Evolutionary conservation across 2,329 filamentous ascomycete species (phyloP).

Genomic region (Sarocladium kiliense): DNA sequence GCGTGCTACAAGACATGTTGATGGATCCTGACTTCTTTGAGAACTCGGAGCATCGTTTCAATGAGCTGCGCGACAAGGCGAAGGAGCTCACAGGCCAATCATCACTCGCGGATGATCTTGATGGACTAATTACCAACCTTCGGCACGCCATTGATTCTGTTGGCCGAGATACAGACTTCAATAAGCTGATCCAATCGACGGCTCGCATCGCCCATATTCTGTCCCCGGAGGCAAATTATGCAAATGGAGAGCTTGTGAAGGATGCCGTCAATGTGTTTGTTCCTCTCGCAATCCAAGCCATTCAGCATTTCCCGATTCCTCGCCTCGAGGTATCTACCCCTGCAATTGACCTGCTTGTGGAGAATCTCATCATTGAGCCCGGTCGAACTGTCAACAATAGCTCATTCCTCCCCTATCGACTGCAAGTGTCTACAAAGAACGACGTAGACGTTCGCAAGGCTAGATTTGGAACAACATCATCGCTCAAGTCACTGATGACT

Average conservation of each 20-base stretch:
- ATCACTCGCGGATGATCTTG: constrained; percentile 65
- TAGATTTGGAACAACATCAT: constrained; percentile 54
- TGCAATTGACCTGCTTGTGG: constrained; percentile 76
- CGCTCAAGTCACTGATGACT: constrained; percentile 65
- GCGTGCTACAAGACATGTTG: constrained; percentile 72
- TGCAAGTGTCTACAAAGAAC: constrained; percentile 79
- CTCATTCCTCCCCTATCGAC: constrained; percentile 81
- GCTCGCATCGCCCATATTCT: constrained; percentile 65
- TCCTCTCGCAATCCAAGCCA: constrained; percentile 66
- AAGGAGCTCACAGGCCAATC: constrained; percentile 64
- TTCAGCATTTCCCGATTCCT: constrained; percentile 87
- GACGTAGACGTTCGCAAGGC: constrained; percentile 81
- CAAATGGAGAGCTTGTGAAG: constrained; percentile 66
- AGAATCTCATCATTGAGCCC: constrained; percentile 87
- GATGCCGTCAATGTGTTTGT: constrained; percentile 78
- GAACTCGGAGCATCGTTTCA: constrained; percentile 54
- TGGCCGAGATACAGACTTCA: constrained; percentile 65
- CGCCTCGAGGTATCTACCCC: constrained; percentile 83
- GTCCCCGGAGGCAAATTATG: constrained; percentile 57
- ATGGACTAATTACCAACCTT: constrained; percentile 64
- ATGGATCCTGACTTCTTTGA: constrained; percentile 85
- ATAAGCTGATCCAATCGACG: constrained; percentile 62
- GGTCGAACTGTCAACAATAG: constrained; percentile 77
- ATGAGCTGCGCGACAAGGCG: constrained; percentile 45
- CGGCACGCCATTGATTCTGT: constrained; percentile 65